Evolutionary conservation across 805 yeast species (phyloP).

Genomic region (Pichia thaimueangensis): DNA sequence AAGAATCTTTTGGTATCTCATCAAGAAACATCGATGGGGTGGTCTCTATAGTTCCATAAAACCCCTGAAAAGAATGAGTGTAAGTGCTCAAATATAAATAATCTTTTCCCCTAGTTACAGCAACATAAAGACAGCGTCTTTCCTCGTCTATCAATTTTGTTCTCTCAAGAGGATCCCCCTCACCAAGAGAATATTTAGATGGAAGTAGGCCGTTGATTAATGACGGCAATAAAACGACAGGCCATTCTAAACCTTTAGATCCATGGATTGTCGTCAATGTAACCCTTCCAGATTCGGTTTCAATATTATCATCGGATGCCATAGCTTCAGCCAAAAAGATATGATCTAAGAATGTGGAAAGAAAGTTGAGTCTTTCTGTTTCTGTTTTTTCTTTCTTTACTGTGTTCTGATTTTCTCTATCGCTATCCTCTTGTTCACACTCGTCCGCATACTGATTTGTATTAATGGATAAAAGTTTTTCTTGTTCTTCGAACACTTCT

Average conservation of each 20-base stretch:
- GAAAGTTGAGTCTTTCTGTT: constrained; percentile 20
- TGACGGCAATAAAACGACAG: constrained; percentile 78
- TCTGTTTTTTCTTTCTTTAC: constrained; percentile 16
- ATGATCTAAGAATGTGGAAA: constrained; percentile 29
- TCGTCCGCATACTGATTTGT: too few relatives aligned
- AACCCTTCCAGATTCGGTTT: constrained; percentile 18
- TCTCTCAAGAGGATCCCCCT: constrained; percentile 21
- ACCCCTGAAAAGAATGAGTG: not conserved
- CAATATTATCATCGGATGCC: constrained; percentile 7
- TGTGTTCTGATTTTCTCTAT: not conserved
- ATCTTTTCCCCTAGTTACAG: constrained; percentile 75
- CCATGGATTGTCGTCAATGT: constrained; percentile 80
- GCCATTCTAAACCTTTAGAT: constrained; percentile 95
- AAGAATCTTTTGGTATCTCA: not conserved
- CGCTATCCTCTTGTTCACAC: too few relatives aligned
- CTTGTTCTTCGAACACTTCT: constrained; percentile 5
- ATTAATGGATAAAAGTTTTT: not conserved
- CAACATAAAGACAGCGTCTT: constrained; percentile 80
- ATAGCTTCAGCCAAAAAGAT: constrained; percentile 25
- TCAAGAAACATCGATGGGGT: constrained; percentile 4
- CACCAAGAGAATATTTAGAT: constrained; percentile 39
- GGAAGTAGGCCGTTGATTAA: constrained; percentile 64
- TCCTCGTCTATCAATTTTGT: constrained; percentile 55
- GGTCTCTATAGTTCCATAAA: too few relatives aligned
- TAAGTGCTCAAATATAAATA: constrained; percentile 21